Base-by-base conservation (phyloP, 768 basidiomycete species). In the Termitomyces sp. region DNA sequence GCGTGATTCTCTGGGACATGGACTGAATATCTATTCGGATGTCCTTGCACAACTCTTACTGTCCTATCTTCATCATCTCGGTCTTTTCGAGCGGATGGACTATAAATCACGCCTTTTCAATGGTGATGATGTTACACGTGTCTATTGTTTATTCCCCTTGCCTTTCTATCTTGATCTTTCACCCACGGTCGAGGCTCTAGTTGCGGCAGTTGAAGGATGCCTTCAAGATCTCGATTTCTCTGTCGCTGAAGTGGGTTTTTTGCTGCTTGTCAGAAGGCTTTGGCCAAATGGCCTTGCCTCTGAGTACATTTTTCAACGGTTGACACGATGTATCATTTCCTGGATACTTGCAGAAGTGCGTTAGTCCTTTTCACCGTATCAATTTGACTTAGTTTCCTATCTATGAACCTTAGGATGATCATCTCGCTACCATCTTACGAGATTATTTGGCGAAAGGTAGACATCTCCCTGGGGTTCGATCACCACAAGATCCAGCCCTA, bases 281-380 rank as follows among this genome's bases (percentile, higher is more conserved):
- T 92, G 87, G 86, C 91, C 92, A 0, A 88, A 84, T 63, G 82
- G 86, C 15, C 77, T 92, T 71, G 80, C 85, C 46, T 88, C 92
- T 14, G 84, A 87, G 40, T 91, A 92, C 70, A 86, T 85, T 2
- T 70, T 88, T 53, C 82, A 80, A 57, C 77, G 91, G 50, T 76
- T 94, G 34, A 78, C 85, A 9, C 78, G 79, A 55, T 76, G 77
- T 17, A 75, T 92, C 1, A 63, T 92, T 6, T 73, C 73, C 17
- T 94, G 92, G 92, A 84, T 93, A 46, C 72, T 91, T 55, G 79
- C 83, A 4, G 90, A 93, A 79, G 91, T 90, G 63, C 6, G 58
- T 43, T 43, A 17, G 43, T 4, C 37, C 11, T 42, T 11, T 25
- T 40, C 1, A 37, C 31, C 25, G 14, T 53, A 7, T 46, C 25